Base-by-base conservation (phyloP, 1,284 basidiomycete species). In the Polyporus tsugae region DNA sequence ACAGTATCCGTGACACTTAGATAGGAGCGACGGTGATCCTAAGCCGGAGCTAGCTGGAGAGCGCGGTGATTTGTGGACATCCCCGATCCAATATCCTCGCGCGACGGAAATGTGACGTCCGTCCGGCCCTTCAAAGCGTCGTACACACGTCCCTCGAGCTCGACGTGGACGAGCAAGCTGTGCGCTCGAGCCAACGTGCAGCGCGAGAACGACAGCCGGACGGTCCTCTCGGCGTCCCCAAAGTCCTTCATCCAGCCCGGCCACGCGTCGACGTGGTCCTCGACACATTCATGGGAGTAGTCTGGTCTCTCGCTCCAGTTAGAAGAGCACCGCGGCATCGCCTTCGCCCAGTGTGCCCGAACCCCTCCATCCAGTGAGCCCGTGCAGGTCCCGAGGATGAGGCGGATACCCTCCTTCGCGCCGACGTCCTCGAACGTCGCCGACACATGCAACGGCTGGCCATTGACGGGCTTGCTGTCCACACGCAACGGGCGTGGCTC, bases 231-330 rank as follows among this genome's bases (percentile, higher is more conserved):
- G 6, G 9, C 36, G 15, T 62, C 52, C 11, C 61, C 53, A 22
- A 67, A 67, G 22, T 62, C 65, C 53, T 59, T 63, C 15, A 2
- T 29, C 42, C 13, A 10, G 6, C 22, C 55, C 6, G 55, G 42
- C 65, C 65, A 67, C 19, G 3, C 22, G 5, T 55, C 49, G 22
- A 67, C 25, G 42, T 67, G 65, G 39, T 67, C 49, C 52, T 19
- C 19, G 13, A 2, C 19, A 52, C 64, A 66, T 9, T 25, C 39
- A 39, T 66, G 64, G 4, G n/a, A 11, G 25, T 35, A 15, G 10
- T 29, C 39, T 10, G 42, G 13, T 1, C 11, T 3, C 4, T 17
- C 13, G 6, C 6, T 13, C 64, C 60, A 55, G 60, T 42, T 62
- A 1, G n/a, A 35, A n/a, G 5, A 13, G 22, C 6, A 35, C 10